phyloP scores from a whole-genome alignment of 768 basidiomycete genomes.

The Russula sp. region DNA sequence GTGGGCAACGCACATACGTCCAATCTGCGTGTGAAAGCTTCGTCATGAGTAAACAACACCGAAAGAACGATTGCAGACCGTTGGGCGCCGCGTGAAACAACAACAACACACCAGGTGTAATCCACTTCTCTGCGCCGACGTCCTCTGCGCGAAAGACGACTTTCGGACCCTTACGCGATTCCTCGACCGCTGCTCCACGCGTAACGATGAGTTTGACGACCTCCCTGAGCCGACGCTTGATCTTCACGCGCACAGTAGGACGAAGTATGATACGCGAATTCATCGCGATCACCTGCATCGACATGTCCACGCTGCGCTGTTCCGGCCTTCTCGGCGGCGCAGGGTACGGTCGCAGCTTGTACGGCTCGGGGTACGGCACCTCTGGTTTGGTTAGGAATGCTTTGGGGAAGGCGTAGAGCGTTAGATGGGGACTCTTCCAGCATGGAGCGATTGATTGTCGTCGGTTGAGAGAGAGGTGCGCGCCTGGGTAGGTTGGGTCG shows the following conservation, averaged over 20 bases:
- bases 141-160: slow-evolving; percentile 18
- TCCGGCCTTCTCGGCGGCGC: background rate
- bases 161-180: background rate
- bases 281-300: slow-evolving; percentile 3
- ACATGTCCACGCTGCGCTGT: slow-evolving; percentile 14
- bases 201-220: slow-evolving; percentile 18
- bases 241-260: background rate
- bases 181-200: slow-evolving; percentile 19
- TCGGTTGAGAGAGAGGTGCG: background rate
- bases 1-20: slow-evolving; percentile 21
- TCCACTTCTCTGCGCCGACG: slow-evolving; percentile 24
- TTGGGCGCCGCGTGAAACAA: background rate
- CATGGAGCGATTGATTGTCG: slow-evolving; percentile 9
- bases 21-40: slow-evolving; percentile 10
- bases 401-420: slow-evolving; percentile 22
- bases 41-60: too few relatives aligned
- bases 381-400: slow-evolving; percentile 15
- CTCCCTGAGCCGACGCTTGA: slow-evolving; percentile 17
- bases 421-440: slow-evolving; percentile 8
- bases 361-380: background rate
- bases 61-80: too few relatives aligned
- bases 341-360: slow-evolving; percentile 17
- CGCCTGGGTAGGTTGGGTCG: slow-evolving; percentile 19
- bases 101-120: slow-evolving; percentile 16
- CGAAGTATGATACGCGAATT: background rate